phyloP scores from a whole-genome alignment of 768 basidiomycete genomes.

The Kwoniella dejecticola region DNA sequence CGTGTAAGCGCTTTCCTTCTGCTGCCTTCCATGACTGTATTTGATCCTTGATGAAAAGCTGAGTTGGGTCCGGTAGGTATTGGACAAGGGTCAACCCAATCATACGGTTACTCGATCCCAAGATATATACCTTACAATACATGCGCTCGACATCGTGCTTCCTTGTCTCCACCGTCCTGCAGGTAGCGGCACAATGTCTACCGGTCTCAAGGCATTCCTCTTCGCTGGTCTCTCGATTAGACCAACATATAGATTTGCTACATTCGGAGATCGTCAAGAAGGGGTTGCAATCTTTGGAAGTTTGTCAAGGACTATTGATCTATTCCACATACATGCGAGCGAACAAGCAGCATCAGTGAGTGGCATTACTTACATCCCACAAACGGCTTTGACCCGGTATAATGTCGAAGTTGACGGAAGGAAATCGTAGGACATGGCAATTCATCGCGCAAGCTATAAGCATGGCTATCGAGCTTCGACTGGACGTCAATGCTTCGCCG shows the following conservation, averaged over 20 bases:
- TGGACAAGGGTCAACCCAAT: slow-evolving; percentile 15
- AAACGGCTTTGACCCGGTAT: too few relatives aligned
- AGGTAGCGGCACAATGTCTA: slow-evolving; percentile 15
- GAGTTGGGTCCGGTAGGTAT: too few relatives aligned
- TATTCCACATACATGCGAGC: slow-evolving; percentile 16
- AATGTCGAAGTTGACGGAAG: too few relatives aligned
- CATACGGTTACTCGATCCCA: slow-evolving; percentile 12
- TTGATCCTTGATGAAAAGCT: too few relatives aligned
- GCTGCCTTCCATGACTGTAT: too few relatives aligned
- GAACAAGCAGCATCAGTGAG: slow-evolving; percentile 18
- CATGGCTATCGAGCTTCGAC: slow-evolving; percentile 14
- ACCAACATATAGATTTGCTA: slow-evolving; percentile 12
- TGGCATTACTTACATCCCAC: neutral
- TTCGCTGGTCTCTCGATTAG: slow-evolving; percentile 11
- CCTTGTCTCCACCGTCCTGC: slow-evolving; percentile 8
- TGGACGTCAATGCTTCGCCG: slow-evolving; percentile 9
- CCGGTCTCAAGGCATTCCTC: slow-evolving; percentile 16
- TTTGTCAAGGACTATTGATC: slow-evolving; percentile 14
- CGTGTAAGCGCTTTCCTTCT: slow-evolving; percentile 2
- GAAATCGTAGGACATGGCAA: slow-evolving; percentile 19
- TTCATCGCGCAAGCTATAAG: slow-evolving; percentile 15
- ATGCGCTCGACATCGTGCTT: slow-evolving; percentile 7
- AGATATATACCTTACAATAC: slow-evolving; percentile 12
- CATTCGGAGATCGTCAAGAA: slow-evolving; percentile 1
- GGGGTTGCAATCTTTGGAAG: slow-evolving; percentile 13